These are phyloP conservation scores for Rehmannia glutinosa DNA, from an alignment of 257 asterid species.

Conservation along the genomic window DNA sequence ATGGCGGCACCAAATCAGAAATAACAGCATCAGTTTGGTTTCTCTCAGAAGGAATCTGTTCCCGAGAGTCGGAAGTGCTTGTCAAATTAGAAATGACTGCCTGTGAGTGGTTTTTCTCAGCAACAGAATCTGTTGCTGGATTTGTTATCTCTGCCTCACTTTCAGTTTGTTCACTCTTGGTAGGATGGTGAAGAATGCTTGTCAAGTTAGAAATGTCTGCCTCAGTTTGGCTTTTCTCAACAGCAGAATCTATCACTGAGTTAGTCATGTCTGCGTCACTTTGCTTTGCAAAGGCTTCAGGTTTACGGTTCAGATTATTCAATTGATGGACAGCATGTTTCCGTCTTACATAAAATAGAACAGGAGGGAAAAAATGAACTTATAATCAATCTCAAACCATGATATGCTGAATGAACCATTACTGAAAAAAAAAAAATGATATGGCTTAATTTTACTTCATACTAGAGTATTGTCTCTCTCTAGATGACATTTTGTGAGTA, in stretches of 20 bases:
- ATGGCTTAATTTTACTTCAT: neutral
- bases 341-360: neutral
- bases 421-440: neutral
- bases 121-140: constrained; percentile 7
- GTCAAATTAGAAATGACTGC: too few species aligned
- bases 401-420: constrained; percentile 1
- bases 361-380: neutral
- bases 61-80: constrained; percentile 19
- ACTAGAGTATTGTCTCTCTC: neutral
- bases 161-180: constrained; percentile 21
- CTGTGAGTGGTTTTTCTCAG: constrained; percentile 12
- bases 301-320: constrained; percentile 24
- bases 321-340: neutral
- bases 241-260: constrained; percentile 12
- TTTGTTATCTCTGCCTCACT: constrained; percentile 12
- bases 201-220: constrained; percentile 17
- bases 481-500: neutral
- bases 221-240: constrained; percentile 30
- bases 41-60: constrained; percentile 17
- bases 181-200: constrained; percentile 19
- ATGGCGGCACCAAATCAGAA: constrained; percentile 17
- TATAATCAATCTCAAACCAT: constrained; percentile 7
- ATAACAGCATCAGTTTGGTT: constrained; percentile 14
- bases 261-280: constrained; percentile 10
- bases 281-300: constrained; percentile 29